Conservation (phyloP, 495 filamentous ascomycete genomes). For the Tirmania nivea region DNA sequence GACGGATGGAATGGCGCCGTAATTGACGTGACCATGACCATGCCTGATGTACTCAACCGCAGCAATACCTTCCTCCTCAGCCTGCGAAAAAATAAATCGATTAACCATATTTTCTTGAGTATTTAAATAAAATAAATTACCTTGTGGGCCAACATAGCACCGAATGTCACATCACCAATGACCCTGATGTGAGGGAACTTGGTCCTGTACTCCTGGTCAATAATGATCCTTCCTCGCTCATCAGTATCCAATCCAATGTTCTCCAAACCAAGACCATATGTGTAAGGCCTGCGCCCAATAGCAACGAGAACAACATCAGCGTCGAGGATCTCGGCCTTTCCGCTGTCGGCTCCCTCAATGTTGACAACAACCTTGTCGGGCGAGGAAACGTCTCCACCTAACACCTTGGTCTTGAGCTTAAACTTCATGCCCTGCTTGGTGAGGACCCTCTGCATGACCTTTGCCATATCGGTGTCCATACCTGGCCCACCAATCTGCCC, state of each 20-base stretch:
- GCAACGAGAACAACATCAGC: conserved; percentile 93
- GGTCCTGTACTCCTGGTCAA: conserved; percentile 96
- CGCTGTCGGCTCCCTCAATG: conserved; percentile 84
- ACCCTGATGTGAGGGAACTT: conserved; percentile 91
- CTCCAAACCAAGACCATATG: conserved; percentile 70
- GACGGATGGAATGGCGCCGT: conserved; percentile 87
- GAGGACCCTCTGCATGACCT: conserved; percentile 78
- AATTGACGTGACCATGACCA: conserved; percentile 96
- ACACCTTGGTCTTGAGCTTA: conserved; percentile 90
- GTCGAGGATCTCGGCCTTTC: conserved; percentile 79
- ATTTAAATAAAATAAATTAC: not conserved
- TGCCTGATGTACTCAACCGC: conserved; percentile 93
- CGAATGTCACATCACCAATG: conserved; percentile 91
- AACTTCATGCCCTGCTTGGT: conserved; percentile 96
- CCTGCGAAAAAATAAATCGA: conserved; percentile 14
- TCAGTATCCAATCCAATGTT: conserved; percentile 88
- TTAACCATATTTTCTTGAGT: not conserved
- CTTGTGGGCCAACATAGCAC: conserved; percentile 98
- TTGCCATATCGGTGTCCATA: conserved; percentile 89
- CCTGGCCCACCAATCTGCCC: conserved; percentile 92
- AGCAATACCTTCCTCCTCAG: conserved; percentile 91
- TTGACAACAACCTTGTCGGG: conserved; percentile 48
- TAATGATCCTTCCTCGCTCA: conserved; percentile 78
- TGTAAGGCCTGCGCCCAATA: conserved; percentile 91
- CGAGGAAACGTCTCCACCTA: conserved; percentile 57